These are phyloP conservation scores for Lasiodiplodia gonubiensis DNA, from an alignment of 2,329 filamentous ascomycete genomes.

Conservation along the genomic window DNA sequence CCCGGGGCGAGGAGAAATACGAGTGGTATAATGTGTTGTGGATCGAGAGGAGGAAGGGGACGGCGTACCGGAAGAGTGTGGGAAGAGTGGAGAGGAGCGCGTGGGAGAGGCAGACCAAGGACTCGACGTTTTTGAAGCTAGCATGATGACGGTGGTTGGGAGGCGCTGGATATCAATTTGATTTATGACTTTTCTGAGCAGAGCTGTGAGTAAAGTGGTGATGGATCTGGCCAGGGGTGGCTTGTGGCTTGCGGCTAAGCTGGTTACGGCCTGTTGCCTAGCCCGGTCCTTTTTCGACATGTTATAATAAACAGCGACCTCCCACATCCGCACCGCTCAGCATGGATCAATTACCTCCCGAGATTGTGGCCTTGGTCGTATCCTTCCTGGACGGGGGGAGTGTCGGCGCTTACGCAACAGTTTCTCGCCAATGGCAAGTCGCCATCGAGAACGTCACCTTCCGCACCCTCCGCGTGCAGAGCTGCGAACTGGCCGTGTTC, in stretches of 20 bases:
- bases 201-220: not conserved
- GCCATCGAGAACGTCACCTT: slow-evolving; percentile 13
- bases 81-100: slow-evolving; percentile 21
- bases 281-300: not conserved
- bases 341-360: slow-evolving; percentile 7
- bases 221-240: not conserved
- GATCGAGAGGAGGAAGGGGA: slow-evolving; percentile 19
- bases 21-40: slow-evolving; percentile 29
- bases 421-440: slow-evolving; percentile 8
- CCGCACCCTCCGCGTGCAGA: not conserved
- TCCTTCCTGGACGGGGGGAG: not conserved
- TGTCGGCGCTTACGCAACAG: not conserved
- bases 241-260: not conserved
- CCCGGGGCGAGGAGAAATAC: slow-evolving; percentile 4
- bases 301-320: not conserved
- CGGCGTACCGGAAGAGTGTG: slow-evolving; percentile 21
- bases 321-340: not conserved
- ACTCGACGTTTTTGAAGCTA: slow-evolving; percentile 19
- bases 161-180: not conserved
- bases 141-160: not conserved
- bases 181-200: not conserved
- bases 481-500: not conserved
- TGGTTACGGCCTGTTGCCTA: not conserved
- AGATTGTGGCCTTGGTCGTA: not conserved
- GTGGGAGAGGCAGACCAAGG: slow-evolving; percentile 23